Evolutionary conservation across 257 asterid genomes (phyloP).

Genomic region (Ehretia macrophylla): DNA sequence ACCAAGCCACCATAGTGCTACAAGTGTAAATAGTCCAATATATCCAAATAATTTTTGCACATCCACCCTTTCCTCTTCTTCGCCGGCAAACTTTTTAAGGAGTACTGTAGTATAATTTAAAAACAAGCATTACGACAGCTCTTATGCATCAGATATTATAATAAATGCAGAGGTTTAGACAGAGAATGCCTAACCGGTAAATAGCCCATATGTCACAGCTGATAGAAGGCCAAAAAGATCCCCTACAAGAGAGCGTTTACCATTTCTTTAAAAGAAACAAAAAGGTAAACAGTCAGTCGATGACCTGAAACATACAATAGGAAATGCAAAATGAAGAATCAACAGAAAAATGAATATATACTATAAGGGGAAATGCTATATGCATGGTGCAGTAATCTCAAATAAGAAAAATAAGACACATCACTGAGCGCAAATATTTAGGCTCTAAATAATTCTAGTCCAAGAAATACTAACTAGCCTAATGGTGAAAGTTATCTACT

Average conservation of each 20-base stretch:
- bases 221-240: constrained; percentile 94
- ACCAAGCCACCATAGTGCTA: constrained; percentile 99
- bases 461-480: too few species aligned
- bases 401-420: neutral
- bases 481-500: too few species aligned
- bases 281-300: constrained; percentile 61
- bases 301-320: constrained; percentile 40
- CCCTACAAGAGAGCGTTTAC: constrained; percentile 82
- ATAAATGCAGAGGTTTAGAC: neutral
- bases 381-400: neutral
- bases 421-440: too few species aligned
- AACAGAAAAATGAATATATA: constrained; percentile 21
- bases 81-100: constrained; percentile 90
- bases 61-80: constrained; percentile 83
- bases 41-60: constrained; percentile 93
- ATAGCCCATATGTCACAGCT: constrained; percentile 77
- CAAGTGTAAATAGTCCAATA: constrained; percentile 81
- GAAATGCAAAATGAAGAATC: constrained; percentile 33
- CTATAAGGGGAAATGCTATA: neutral
- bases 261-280: constrained; percentile 63
- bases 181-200: constrained; percentile 61
- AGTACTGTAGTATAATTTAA: constrained; percentile 52
- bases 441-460: too few species aligned
- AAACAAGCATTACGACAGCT: constrained; percentile 9
- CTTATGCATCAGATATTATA: neutral